Evolutionary conservation across 1,139 yeast species (phyloP).

Genomic region (Ogataea hybrid): DNA sequence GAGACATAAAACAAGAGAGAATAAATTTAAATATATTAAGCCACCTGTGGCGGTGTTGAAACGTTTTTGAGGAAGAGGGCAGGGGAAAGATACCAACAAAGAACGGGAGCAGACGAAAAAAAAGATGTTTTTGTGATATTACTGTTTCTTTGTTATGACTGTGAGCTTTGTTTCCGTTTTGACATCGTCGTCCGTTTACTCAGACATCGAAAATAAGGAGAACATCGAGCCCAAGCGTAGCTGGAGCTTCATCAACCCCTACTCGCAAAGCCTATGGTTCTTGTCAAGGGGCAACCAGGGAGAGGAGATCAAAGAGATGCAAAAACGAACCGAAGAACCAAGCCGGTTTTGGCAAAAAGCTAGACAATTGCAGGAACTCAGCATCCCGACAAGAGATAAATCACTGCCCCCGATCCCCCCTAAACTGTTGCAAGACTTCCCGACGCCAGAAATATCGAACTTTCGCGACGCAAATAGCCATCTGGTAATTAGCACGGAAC

Average conservation of each 20-base stretch:
- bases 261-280: constrained; percentile 31
- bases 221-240: background rate
- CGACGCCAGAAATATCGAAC: constrained; percentile 5
- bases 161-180: background rate
- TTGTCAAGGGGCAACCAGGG: constrained; percentile 28
- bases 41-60: constrained; percentile 11
- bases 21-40: background rate
- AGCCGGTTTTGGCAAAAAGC: background rate
- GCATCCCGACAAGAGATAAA: background rate
- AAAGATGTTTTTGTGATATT: background rate
- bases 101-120: background rate
- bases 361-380: background rate
- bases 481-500: constrained; percentile 13
- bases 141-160: background rate
- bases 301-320: constrained; percentile 26
- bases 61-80: constrained; percentile 9
- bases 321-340: constrained; percentile 12
- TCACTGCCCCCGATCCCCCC: constrained; percentile 9
- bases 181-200: constrained; percentile 23
- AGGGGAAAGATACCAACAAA: background rate
- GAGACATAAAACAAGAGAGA: constrained; percentile 33
- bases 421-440: constrained; percentile 10
- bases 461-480: background rate
- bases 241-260: constrained; percentile 24
- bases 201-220: constrained; percentile 4